These are phyloP conservation scores for Mortierella sp. DNA, from an alignment of 371 early-diverging fungal species.

Conservation along the genomic window DNA sequence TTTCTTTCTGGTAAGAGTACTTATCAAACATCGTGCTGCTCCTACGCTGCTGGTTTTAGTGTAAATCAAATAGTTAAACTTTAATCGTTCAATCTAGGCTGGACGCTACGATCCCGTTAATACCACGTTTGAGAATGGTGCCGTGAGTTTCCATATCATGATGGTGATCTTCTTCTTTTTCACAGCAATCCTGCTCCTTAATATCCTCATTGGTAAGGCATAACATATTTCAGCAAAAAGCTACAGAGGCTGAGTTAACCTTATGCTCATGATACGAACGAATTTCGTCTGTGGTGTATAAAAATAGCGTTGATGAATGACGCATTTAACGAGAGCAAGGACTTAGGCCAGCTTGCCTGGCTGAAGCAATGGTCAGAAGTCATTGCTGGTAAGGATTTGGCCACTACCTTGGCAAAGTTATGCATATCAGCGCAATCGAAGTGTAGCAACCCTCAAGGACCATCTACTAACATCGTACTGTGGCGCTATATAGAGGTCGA, in stretches of 20 bases:
- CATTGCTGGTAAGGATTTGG: slow-evolving; percentile 28
- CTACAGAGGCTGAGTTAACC: background rate
- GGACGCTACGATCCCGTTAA: slow-evolving; percentile 41
- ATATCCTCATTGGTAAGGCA: slow-evolving; percentile 42
- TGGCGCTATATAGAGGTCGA: slow-evolving; percentile 49
- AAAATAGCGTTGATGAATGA: slow-evolving; percentile 51
- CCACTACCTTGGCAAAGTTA: background rate
- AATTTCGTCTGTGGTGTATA: background rate
- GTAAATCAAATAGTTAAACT: background rate
- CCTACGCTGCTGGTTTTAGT: too few relatives aligned
- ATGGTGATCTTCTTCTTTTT: slow-evolving; percentile 53
- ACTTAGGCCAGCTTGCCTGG: slow-evolving; percentile 44
- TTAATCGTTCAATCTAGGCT: slow-evolving; percentile 18
- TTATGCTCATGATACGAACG: background rate
- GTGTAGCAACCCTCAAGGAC: background rate
- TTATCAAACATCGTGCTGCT: too few relatives aligned
- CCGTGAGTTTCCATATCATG: slow-evolving; percentile 41
- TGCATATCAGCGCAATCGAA: too few relatives aligned
- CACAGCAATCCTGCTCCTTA: slow-evolving; percentile 45
- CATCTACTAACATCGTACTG: background rate
- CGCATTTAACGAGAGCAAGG: slow-evolving; percentile 39
- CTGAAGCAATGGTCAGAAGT: slow-evolving; percentile 51
- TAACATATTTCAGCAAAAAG: background rate
- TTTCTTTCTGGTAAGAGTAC: slow-evolving; percentile 44
- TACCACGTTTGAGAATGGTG: background rate